Base-by-base conservation (phyloP, 2,329 filamentous ascomycete genomes). In the Fusarium cyanostomum region DNA sequence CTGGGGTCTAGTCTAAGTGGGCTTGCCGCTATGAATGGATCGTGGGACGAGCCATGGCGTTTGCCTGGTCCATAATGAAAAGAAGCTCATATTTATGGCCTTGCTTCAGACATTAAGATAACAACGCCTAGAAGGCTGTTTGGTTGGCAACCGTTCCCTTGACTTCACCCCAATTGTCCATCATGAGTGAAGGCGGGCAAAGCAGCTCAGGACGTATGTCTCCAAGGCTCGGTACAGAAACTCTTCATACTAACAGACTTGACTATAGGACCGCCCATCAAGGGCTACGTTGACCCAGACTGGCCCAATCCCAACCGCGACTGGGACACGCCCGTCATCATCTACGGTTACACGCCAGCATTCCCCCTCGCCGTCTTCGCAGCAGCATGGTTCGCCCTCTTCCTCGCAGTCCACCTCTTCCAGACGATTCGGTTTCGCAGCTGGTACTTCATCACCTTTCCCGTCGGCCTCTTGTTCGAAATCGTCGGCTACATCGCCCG, bases 281-380 rank as follows among this genome's bases (percentile, higher is more conserved):
- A 73, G 53, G 69, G 80, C 62, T 84, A 82, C 46, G 72, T 83
- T 52, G 82, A 86, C 66, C 83, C 82, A 30, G 77, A 81, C 70
- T 84, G 82, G 54, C 80, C 82, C 37, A 82, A 81, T 42, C 82
- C 81, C 8, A 74, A 76, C 34, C 78, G 78, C 5, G 65, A 74
- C 2, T 77, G 78, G 68, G 81, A 84, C 67, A 80, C 80, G 2
- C 72, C 75, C n/a, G 73, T 83, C 43, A 81, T 83, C 61, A 82
- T 82, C 54, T 83, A 82, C 66, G 80, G 82, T 62, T 82, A 83
- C 74, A 80, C 77, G 3, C 81, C 81, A 1, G 74, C 75, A n/a
- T 75, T 83, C 56, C 72, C 76, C 21, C 74, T 84, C 57, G 76
- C 77, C 39, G 67, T 78, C 13, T 75, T 82, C 27, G 81, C 77